Base-by-base conservation (phyloP, 1,284 basidiomycete genomes). In the Pseudozyma pruni region DNA sequence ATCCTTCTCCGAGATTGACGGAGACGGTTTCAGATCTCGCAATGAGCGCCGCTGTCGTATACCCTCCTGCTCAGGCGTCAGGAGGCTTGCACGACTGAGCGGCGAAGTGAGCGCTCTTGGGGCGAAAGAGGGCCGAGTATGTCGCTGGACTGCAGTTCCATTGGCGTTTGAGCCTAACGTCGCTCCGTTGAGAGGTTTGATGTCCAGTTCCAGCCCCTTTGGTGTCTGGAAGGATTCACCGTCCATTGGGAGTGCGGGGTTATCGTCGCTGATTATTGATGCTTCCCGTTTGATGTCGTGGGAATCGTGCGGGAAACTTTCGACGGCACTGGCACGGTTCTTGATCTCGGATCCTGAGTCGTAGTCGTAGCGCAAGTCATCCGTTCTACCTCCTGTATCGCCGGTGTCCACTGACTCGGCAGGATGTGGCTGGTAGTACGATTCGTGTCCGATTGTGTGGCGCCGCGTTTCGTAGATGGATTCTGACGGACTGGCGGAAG, bases 331-430 rank as follows among this genome's bases (percentile, higher is more conserved):
- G 20, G 3, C 29, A 2, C 27, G 17, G 9, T 33, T 22, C 14
- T 43, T 46, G 25, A 2, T 14, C 8, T 55, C 52, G 8, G 31
- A 17, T 32, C 17, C 56, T 6, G 51, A 52, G 17, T 55, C 56
- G 32, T 41, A 54, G n/a, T 52, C 40, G 27, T 56, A 68, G 20
- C 34, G 35, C 25, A 61, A 33, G 4, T 47, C 55, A 38, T 50
- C 33, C 1, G 51, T 54, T 27, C 59, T 42, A 3, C 54, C 51
- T 19, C 55, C 50, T 14, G 55, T 39, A 47, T 58, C 51, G 6
- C 38, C 50, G 23, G 29, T 63, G 35, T 69, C 55, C 6, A 62
- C 48, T 13, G 55, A 31, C 22, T 73, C 71, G n/a, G 66, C 61
- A 2, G 27, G 25, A 16, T 51, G 47, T 29, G 58, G 49, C 25